Evolutionary conservation across 2,329 filamentous ascomycete genomes (phyloP), one percentile per base, ranked within the genome.

Genomic region (Cadophora sp.): DNA sequence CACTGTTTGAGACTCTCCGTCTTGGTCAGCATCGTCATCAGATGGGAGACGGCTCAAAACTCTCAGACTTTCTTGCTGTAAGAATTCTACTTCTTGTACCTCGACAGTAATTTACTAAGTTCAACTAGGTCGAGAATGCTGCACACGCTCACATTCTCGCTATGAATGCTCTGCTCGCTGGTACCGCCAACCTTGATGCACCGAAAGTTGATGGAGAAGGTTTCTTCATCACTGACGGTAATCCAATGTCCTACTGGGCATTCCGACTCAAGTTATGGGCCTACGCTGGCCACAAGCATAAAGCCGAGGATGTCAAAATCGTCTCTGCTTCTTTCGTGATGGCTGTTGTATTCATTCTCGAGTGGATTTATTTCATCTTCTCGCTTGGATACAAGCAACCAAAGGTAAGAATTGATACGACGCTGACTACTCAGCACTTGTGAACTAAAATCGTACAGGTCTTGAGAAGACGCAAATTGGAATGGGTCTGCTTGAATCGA

Each of bases 201-300:
- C 22, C 48, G 6, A 58, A 51, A 11, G 65, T 70, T 11, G 65
- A 62, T 24, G 68, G 65, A 19, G 68, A 70, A 40, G 62, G 62
- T 4, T 70, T 70, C 46, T 59, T 62, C 48, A 64, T 70, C 59
- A 68, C 68, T 8, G 67, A 70, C 26, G 68, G 48, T 19, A 56
- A 68, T 11, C 66, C 65, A 3, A 65, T 68, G 14, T 46, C 53
- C 14, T 69, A 65, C 43, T 68, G 68, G 68, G 58, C 16, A 3
- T 68, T 68, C 22, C 59, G 62, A 19, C 48, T 65, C 26, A 61
- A 59, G 24, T 43, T 68, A 8, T 68, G 62, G 62, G 37, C 14
- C 5, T 40, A 62, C 3, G 59, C 58, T 19, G 66, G 66, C 7
- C 34, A 66, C 40, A 29, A 34, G 16, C 55, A 50, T 3, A 53